phyloP scores from a whole-genome alignment of 352 stramenopile genomes.

The Halophytophthora batemanensis region DNA sequence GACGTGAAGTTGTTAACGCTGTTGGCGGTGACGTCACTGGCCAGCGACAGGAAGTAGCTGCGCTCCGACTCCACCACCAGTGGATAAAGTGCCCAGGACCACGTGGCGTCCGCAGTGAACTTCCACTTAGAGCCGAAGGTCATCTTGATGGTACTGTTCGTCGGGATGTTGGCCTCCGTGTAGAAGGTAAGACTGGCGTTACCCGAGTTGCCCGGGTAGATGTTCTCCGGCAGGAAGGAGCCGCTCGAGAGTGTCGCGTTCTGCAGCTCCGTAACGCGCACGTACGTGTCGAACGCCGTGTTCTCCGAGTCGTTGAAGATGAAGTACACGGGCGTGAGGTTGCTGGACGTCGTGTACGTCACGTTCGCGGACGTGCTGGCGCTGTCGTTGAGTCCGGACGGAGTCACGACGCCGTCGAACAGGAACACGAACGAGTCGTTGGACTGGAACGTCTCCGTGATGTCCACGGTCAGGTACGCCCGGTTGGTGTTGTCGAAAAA shows the following conservation, averaged over 20 bases:
- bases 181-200: slow-evolving; percentile 79
- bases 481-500: slow-evolving; percentile 36
- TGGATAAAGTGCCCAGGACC: slow-evolving; percentile 46
- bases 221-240: slow-evolving; percentile 80
- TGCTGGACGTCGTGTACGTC: slow-evolving; percentile 45
- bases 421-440: slow-evolving; percentile 65
- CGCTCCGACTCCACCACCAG: slow-evolving; percentile 13
- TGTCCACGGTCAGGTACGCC: slow-evolving; percentile 67
- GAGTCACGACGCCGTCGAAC: slow-evolving; percentile 67
- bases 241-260: slow-evolving; percentile 55
- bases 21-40: slow-evolving; percentile 3
- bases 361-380: slow-evolving; percentile 20
- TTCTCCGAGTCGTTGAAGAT: slow-evolving; percentile 71
- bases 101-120: slow-evolving; percentile 46
- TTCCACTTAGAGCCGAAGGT: slow-evolving; percentile 62
- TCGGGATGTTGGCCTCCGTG: slow-evolving; percentile 55
- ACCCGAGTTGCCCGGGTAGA: slow-evolving; percentile 78
- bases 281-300: slow-evolving; percentile 69
- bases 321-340: slow-evolving; percentile 74
- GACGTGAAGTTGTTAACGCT: slow-evolving; percentile 28
- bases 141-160: slow-evolving; percentile 46
- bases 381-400: slow-evolving; percentile 47
- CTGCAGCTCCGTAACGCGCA: slow-evolving; percentile 44
- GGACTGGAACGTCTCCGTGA: slow-evolving; percentile 39
- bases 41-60: slow-evolving; percentile 8